Evolutionary conservation across 2,329 filamentous ascomycete genomes (phyloP), one percentile per base, ranked within the genome.

Genomic region (Curvularia spicifera): DNA sequence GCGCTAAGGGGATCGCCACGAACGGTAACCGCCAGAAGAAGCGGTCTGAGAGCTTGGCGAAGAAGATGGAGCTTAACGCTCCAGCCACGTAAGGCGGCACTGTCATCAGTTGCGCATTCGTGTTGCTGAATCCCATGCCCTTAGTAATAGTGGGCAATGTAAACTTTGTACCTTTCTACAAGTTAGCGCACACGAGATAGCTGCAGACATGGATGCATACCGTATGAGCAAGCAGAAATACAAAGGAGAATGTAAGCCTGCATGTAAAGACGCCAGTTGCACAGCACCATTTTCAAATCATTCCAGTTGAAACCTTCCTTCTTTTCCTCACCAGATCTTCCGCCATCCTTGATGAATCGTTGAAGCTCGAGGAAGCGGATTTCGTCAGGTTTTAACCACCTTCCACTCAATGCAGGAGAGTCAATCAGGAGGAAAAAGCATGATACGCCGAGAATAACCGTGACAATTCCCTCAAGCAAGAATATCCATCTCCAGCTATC

Each of bases 401-500:
- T 59, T 8, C 53, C 54, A 20, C 59, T 65, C 9, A 63, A 47
- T 1, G 58, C 51, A 28, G 69, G 69, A 5, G 68, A 69, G 45
- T 72, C 70, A n/a, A 67, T 64, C 26, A 72, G 45, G 1, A 68
- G 44, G 63, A 53, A 75, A 66, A 67, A 79, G 65, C 15, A 64
- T 1, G 59, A 50, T 5, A 67, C 42, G 22, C 67, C 69, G 15
- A 71, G 61, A 1, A 59, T 15, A 20, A 71, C 65, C 2, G 77
- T 79, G 0, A 69, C 70, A 0, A 73, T 70, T 0, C 77, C 78
- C 60, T 80, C 78, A 3, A 80, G 71, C 7, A 81, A 71, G 53
- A 80, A 81, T 5, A 81, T 72, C 78, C 78, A 80, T 49, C 76
- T 66, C 77, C 80, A 82, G 0, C 76, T 74, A n/a, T 35, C 5